Evolutionary conservation across 1,284 basidiomycete species (phyloP).

Genomic region (Bondarzewia mesenterica): DNA sequence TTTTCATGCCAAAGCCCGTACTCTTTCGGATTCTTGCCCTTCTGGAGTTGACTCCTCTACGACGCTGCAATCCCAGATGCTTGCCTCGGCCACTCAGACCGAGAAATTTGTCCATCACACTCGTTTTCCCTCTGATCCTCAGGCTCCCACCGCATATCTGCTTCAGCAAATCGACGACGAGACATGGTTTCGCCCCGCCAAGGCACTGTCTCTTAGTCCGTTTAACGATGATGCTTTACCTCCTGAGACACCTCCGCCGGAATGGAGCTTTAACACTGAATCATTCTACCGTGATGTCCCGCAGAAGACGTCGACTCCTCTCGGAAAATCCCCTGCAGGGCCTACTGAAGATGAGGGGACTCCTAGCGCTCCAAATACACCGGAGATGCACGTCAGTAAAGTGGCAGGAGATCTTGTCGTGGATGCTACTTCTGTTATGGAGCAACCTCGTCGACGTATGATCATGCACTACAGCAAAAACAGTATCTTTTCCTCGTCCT

Average conservation of each 20-base stretch:
- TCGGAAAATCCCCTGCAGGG: slow-evolving; percentile 12
- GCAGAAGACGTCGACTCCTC: slow-evolving; percentile 23
- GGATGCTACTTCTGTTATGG: not conserved
- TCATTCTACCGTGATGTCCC: slow-evolving; percentile 25
- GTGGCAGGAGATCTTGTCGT: not conserved
- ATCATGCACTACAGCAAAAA: slow-evolving; percentile 22
- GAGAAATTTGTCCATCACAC: slow-evolving; percentile 20
- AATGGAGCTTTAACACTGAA: slow-evolving; percentile 13
- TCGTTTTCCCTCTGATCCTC: slow-evolving; percentile 6
- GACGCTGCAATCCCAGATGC: slow-evolving; percentile 13
- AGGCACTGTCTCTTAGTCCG: slow-evolving; percentile 17
- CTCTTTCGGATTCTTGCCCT: slow-evolving; percentile 19
- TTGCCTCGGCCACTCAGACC: slow-evolving; percentile 16
- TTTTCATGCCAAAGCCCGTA: slow-evolving; percentile 24
- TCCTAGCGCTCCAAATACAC: slow-evolving; percentile 7
- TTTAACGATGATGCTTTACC: slow-evolving; percentile 13
- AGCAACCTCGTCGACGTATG: slow-evolving; percentile 12
- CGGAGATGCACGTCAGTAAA: not conserved
- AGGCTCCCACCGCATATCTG: slow-evolving; percentile 4
- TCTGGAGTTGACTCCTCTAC: not conserved
- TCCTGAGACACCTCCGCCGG: slow-evolving; percentile 13
- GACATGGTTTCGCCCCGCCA: slow-evolving; percentile 24
- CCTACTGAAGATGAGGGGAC: slow-evolving; percentile 1
- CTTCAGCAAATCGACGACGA: slow-evolving; percentile 17
- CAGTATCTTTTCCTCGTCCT: slow-evolving; percentile 27